phyloP scores from a whole-genome alignment of 768 basidiomycete species.

The Piloderma croceum region DNA sequence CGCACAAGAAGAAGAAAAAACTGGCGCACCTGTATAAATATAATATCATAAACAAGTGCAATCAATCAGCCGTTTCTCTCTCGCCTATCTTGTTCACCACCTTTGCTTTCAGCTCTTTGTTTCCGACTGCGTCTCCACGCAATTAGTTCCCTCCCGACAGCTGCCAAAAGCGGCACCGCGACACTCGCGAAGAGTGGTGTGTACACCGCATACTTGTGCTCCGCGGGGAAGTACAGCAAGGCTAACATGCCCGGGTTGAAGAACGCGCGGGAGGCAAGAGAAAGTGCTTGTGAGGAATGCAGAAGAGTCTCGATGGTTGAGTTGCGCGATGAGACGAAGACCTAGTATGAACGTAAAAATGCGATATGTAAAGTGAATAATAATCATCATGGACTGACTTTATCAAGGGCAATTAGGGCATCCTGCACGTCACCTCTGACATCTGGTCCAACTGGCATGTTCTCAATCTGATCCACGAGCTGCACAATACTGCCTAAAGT shows the following conservation, averaged over 20 bases:
- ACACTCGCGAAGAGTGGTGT: constrained; percentile 91
- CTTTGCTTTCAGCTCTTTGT: too few relatives aligned
- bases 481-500: constrained; percentile 79
- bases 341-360: constrained; percentile 24
- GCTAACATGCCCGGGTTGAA: constrained; percentile 97
- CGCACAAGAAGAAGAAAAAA: too few relatives aligned
- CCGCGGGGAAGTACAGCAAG: constrained; percentile 92
- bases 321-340: constrained; percentile 30
- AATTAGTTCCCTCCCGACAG: constrained; percentile 64
- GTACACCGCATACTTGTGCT: constrained; percentile 97
- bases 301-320: constrained; percentile 45
- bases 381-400: constrained; percentile 41
- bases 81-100: too few relatives aligned
- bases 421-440: constrained; percentile 69
- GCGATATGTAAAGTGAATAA: too few relatives aligned
- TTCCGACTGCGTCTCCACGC: constrained; percentile 43
- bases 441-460: constrained; percentile 84
- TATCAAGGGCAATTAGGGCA: constrained; percentile 66
- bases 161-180: constrained; percentile 74
- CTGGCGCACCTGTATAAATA: too few relatives aligned
- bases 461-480: constrained; percentile 77
- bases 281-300: constrained; percentile 58
- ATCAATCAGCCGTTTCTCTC: too few relatives aligned
- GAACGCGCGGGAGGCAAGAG: constrained; percentile 78
- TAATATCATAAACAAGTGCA: too few relatives aligned